Base-by-base conservation (phyloP, 2,329 filamentous ascomycete species). In the Waltergamsia citrina region DNA sequence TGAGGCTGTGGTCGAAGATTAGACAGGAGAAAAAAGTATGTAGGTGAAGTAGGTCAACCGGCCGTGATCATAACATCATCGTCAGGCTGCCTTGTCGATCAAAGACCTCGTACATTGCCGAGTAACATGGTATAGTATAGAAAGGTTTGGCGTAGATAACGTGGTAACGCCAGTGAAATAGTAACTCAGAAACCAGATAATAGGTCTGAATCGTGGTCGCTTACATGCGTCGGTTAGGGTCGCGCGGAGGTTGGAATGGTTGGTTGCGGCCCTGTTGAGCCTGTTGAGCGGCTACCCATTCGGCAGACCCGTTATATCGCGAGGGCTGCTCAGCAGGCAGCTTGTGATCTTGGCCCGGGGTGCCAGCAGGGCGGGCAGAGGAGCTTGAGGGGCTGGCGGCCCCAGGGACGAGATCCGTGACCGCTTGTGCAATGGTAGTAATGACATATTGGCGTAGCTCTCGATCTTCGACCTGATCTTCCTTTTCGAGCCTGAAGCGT, bases 401-500 rank as follows among this genome's bases (percentile, higher is more conserved):
- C 17, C 71, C 65, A 32, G 78, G 71, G 23, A 80, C 67, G 32
- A 85, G 71, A 42, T 77, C 73, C 37, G 78, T 81, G 39, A 88
- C 78, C 28, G 81, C 79, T 46, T 79, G 73, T 10, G 83, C 74
- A 43, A 90, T 83, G 4, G 78, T 78, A 35, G 78, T 73, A 40
- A 87, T 77, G 37, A 88, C 78, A 47, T 82, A 83, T 44, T 72
- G 71, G 38, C 83, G 74, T 20, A 92, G 71, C 53, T 92, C 83
- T 33, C 74, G 73, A 48, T 85, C 79, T 53, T 92, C 85, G 31
- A 68, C 69, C 45, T 75, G 71, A 53, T 92, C 85, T 53, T 92
- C 85, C 53, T 85, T 85, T 55, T 88, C 80, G 11, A 92, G 66
- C 27, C 76, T 71, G 59, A 87, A 88, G 38, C 84, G 80, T 48